Percentiles rank a stretch among this genome's conserved stretches.
phyloP scores from a whole-genome alignment of 306 rosid species.

The Bauhinia variegata region DNA sequence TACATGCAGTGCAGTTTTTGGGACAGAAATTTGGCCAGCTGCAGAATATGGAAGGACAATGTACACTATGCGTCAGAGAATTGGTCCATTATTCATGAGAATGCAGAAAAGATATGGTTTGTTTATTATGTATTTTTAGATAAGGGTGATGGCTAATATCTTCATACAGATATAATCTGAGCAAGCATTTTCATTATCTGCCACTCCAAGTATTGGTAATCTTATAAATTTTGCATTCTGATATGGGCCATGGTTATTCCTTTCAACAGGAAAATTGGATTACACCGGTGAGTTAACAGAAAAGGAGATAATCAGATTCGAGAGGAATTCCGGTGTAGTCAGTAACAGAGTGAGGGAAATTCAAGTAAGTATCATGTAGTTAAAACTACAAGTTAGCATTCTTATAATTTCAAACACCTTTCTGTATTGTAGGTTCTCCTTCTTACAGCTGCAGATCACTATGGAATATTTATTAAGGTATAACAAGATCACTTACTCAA shows the following conservation, averaged over 20 bases:
- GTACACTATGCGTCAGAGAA: slow-evolving; percentile 93
- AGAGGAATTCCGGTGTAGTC: too few relatives aligned
- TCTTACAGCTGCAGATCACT: slow-evolving; percentile 14
- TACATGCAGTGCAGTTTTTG: slow-evolving; percentile 91
- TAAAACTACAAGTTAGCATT: slow-evolving; percentile 32
- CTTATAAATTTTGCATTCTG: slow-evolving; percentile 11
- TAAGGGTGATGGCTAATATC: too few relatives aligned
- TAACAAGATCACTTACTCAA: too few relatives aligned
- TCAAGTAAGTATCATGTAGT: slow-evolving; percentile 61
- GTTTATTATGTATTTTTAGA: slow-evolving; percentile 19
- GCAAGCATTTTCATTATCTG: slow-evolving; percentile 15
- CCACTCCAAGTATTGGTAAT: slow-evolving; percentile 1
- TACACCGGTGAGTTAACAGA: slow-evolving; percentile 67
- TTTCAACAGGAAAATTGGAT: slow-evolving; percentile 69
- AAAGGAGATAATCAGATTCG: too few relatives aligned
- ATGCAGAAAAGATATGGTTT: too few relatives aligned
- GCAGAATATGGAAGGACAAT: slow-evolving; percentile 98
- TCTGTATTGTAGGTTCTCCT: slow-evolving; percentile 21
- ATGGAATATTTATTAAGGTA: slow-evolving; percentile 13
- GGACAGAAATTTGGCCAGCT: slow-evolving; percentile 98
- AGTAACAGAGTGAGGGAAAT: slow-evolving; percentile 92
- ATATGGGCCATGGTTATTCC: slow-evolving; percentile 27
- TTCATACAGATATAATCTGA: neutral
- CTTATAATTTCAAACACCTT: too few relatives aligned
- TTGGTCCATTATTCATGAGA: too few relatives aligned